Base-by-base conservation (phyloP, 139 green algal genomes). In the Nannochloris sp. region DNA sequence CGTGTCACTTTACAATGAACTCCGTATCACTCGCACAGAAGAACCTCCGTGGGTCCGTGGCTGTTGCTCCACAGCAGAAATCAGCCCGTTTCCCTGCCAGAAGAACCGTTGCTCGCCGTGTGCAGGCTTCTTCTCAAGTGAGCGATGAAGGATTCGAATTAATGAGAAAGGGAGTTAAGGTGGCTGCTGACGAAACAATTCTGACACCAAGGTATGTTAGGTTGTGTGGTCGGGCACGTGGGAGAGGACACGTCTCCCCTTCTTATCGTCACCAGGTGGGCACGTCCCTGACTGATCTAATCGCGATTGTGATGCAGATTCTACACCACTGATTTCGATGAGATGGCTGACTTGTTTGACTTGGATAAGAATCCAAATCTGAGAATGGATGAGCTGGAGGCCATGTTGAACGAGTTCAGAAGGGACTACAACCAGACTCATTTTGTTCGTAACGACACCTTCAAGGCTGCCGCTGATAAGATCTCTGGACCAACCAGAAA, bases 241-340 rank as follows among this genome's bases (percentile, higher is more conserved):
- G 9, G 26, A 51, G 49, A 51, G 49, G 49, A 58, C 49, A 58
- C 49, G 26, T 28, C 49, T 51, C 43, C 56, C 17, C 56, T 4
- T 12, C 33, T 40, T 40, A 40, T 40, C 33, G 33, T 40, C 33
- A 36, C 1, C 30, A 36, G 30, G 4, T 36, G 45, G 16, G 4
- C 45, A 20, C 17, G 1, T 11, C 12, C 6, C 46, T 53, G 46
- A 12, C 17, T 53, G 46, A 53, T 5, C 17, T 53, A 10, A 11
- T 53, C 20, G 12, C 12, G 2, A 53, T 53, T 5, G n/a, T 11
- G 46, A 36, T 26, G 9, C 60, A 77, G 78, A n/a, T 99, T 99
- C 81, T 97, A 97, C 84, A 97, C 91, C 67, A 97, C 91, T 25
- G 89, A 96, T 73, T 99, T 99, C 67, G 93, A 99, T 64, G 90